Conservation (phyloP, 1,284 basidiomycete genomes). For the Ganoderma sinense region DNA sequence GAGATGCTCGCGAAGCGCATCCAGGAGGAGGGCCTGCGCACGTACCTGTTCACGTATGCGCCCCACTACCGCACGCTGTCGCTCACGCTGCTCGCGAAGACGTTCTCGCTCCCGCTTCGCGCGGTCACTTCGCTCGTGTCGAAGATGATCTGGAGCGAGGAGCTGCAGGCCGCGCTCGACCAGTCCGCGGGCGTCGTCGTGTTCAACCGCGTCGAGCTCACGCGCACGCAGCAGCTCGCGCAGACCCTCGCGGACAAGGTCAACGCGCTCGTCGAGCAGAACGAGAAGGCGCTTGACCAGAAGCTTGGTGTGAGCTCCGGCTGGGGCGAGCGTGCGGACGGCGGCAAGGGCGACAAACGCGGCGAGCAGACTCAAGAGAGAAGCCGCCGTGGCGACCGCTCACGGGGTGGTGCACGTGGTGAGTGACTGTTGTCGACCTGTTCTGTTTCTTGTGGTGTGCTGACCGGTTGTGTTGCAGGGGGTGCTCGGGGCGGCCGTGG, state of each 20-base stretch:
- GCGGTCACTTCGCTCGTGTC: slow-evolving; percentile 93
- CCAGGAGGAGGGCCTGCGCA: slow-evolving; percentile 96
- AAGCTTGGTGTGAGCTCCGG: slow-evolving; percentile 79
- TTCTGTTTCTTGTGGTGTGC: background rate
- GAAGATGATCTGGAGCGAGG: slow-evolving; percentile 99
- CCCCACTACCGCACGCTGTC: slow-evolving; percentile 94
- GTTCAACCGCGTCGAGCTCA: slow-evolving; percentile 90
- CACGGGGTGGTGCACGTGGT: slow-evolving; percentile 65
- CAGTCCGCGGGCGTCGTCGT: slow-evolving; percentile 87
- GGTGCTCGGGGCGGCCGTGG: slow-evolving; percentile 73
- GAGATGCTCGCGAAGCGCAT: slow-evolving; percentile 97
- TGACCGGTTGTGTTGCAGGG: slow-evolving; percentile 42
- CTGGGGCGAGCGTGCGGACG: slow-evolving; percentile 77
- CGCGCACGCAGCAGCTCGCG: slow-evolving; percentile 90
- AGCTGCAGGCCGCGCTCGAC: slow-evolving; percentile 93
- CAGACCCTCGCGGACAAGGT: slow-evolving; percentile 91
- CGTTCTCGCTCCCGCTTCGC: slow-evolving; percentile 85
- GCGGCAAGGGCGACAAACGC: slow-evolving; percentile 78
- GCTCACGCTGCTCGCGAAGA: slow-evolving; percentile 85
- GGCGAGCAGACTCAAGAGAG: slow-evolving; percentile 80
- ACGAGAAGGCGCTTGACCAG: slow-evolving; percentile 92
- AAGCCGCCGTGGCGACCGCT: slow-evolving; percentile 72
- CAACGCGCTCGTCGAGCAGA: slow-evolving; percentile 90
- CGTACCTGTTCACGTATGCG: slow-evolving; percentile 98
- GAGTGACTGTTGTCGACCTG: slow-evolving; percentile 30